Evolutionary conservation across 2,329 filamentous ascomycete species (phyloP).

Genomic region (Fusarium anthophilum): DNA sequence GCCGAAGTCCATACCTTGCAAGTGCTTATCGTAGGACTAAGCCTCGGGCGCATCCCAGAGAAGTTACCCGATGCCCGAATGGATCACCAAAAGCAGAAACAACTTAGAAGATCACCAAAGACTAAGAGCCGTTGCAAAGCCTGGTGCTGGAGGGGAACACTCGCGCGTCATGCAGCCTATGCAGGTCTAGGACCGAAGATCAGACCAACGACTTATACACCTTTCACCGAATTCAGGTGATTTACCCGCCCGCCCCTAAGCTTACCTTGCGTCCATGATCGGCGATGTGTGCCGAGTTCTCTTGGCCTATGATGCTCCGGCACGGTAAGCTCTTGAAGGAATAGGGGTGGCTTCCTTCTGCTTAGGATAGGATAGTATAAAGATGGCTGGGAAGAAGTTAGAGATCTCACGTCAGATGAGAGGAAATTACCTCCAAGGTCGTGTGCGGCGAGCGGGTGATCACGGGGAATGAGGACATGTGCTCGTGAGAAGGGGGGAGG

Average conservation of each 20-base stretch:
- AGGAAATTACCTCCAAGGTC: constrained; percentile 2
- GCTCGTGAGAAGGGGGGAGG: neutral
- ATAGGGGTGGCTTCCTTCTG: neutral
- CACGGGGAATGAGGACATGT: constrained; percentile 9
- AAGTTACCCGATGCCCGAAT: neutral
- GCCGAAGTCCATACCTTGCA: constrained; percentile 26
- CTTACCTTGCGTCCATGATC: constrained; percentile 15
- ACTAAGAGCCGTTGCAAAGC: neutral
- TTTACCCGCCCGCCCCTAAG: neutral
- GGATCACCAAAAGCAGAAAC: constrained; percentile 6
- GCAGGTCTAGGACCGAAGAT: constrained; percentile 12
- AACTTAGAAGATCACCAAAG: neutral
- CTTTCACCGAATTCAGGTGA: constrained; percentile 5
- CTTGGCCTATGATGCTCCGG: constrained; percentile 16
- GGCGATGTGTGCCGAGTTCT: constrained; percentile 20
- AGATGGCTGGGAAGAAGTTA: constrained; percentile 24
- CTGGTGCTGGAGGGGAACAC: neutral
- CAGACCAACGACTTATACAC: constrained; percentile 19
- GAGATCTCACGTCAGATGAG: constrained; percentile 42
- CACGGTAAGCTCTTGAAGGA: constrained; percentile 5
- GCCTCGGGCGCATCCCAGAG: neutral
- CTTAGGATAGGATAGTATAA: neutral
- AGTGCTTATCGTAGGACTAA: constrained; percentile 41
- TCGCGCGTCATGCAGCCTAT: constrained; percentile 22
- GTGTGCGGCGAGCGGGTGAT: constrained; percentile 30